A percentile compares a stretch with the other conserved stretches of the same genome.
phyloP scores from a whole-genome alignment of 2,329 filamentous ascomycete genomes.

The Neofusicoccum ribis region DNA sequence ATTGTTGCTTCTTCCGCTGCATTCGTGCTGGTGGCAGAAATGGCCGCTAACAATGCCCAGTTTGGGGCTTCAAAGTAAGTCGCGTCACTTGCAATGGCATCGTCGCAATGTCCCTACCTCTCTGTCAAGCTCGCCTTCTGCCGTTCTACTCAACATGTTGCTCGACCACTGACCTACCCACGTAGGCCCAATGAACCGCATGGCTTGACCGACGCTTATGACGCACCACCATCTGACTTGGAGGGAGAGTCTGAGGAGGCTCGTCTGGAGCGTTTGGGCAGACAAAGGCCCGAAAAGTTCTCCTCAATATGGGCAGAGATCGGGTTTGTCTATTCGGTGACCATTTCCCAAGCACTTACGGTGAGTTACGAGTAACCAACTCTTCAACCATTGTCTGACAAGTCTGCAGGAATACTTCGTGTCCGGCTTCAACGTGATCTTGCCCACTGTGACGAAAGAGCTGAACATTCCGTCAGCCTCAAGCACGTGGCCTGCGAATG shows the following conservation, averaged over 20 bases:
- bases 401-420: conserved; percentile 65
- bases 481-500: conserved; percentile 54
- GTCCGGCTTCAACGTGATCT: conserved; percentile 69
- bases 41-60: background rate
- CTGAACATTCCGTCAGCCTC: conserved; percentile 67
- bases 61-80: background rate
- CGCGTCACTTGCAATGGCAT: background rate
- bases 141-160: background rate
- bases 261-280: conserved; percentile 57
- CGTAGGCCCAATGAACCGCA: background rate
- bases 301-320: conserved; percentile 51
- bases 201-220: background rate
- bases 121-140: background rate
- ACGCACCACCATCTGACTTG: background rate
- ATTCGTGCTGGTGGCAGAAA: background rate
- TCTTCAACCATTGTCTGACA: background rate
- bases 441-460: conserved; percentile 63
- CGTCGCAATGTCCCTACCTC: background rate
- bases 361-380: background rate
- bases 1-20: background rate
- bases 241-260: conserved; percentile 14
- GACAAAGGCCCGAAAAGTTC: conserved; percentile 58
- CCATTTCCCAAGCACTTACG: conserved; percentile 31
- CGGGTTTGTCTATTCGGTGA: conserved; percentile 56
- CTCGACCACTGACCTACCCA: background rate